Base-by-base conservation (phyloP, 768 basidiomycete genomes). In the Boletus eberwhitei region DNA sequence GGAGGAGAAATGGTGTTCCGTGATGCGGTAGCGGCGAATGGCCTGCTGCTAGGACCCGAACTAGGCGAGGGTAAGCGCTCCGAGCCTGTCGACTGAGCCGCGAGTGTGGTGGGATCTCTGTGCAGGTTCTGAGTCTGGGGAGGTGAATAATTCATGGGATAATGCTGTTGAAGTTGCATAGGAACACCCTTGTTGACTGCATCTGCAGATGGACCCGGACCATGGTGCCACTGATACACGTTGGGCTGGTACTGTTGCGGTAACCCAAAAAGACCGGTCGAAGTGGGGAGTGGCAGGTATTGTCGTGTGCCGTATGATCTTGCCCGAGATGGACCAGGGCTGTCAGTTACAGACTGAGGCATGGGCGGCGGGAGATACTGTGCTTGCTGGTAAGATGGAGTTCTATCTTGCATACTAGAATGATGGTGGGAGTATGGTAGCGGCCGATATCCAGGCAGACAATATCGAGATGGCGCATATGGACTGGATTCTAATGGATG, bases 191-290 rank as follows among this genome's bases (percentile, higher is more conserved):
- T 73, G 34, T 72, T 70, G 17, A 68, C 71, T 49, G 56, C 19
- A 35, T 57, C 36, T 58, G 52, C 19, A 58, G 69, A 31, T 2
- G 70, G 24, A 49, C 66, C 57, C 50, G 70, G 69, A 37, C 74
- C 74, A 21, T 79, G 61, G 57, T 82, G 83, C 75, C 78, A 85
- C 80, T 66, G 74, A 64, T 75, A 78, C 39, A 75, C 69, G 2
- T 74, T 64, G 7, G 68, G 57, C 1, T 72, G 69, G 45, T 73
- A 76, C 0, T 71, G 64, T 8, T 71, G 74, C 0, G 73, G 60
- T 55, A 76, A 79, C 13, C 67, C 39, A 59, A 75, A 81, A 53
- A 39, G 71, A 59, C 42, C 66, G 55, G 35, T 69, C 57, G 48
- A 69, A 63, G 68, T 68, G 34, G 69, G 61, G 24, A 64, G 42